Percentiles rank a stretch among this genome's conserved stretches.
Conservation (phyloP, 331 rosid genomes). For the Stylosanthes scabra region DNA sequence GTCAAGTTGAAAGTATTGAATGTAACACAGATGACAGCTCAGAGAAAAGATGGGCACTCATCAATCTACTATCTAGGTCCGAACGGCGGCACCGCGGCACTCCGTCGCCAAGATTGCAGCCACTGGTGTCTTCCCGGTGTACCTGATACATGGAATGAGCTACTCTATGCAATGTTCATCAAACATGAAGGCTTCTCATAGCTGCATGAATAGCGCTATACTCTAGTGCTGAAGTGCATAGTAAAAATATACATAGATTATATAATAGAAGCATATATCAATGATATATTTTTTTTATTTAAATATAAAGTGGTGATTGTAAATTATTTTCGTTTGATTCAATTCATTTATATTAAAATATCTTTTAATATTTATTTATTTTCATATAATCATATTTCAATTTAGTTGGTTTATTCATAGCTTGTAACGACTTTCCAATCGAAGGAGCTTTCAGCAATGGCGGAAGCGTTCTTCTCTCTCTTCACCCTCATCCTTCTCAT, state of each 20-base stretch:
- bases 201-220: not conserved
- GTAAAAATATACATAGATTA: no score
- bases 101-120: conserved; percentile 88
- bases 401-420: not conserved
- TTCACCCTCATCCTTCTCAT: conserved; percentile 46
- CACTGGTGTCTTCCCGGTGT: conserved; percentile 99
- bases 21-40: conserved; percentile 69
- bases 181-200: conserved; percentile 41
- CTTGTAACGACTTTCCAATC: not conserved
- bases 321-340: no score
- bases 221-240: no score
- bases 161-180: conserved; percentile 72
- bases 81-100: conserved; percentile 49
- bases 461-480: conserved; percentile 42
- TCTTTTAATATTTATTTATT: no score
- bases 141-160: conserved; percentile 89
- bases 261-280: no score
- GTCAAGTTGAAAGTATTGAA: conserved; percentile 61
- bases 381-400: no score
- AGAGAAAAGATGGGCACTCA: conserved; percentile 84
- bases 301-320: no score
- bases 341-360: no score
- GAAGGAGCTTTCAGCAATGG: conserved; percentile 45
- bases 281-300: no score
- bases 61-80: conserved; percentile 74